Evolutionary conservation across 257 asterid species (phyloP).

Genomic region (Handroanthus guayacan): DNA sequence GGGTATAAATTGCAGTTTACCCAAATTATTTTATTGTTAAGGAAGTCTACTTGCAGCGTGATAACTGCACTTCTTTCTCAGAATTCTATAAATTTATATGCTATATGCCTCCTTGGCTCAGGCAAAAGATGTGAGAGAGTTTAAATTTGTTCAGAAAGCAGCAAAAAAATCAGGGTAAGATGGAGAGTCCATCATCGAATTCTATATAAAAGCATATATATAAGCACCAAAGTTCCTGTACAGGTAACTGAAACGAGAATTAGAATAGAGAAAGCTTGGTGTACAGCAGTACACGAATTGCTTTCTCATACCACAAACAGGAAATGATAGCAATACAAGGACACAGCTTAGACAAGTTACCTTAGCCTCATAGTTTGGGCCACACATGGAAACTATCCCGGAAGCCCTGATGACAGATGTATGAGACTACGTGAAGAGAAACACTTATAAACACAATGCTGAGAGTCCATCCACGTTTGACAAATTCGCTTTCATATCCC

Average conservation of each 20-base stretch:
- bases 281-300: not conserved
- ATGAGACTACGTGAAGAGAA: not conserved
- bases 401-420: not conserved
- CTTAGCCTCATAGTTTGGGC: slow-evolving; percentile 9
- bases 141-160: not conserved
- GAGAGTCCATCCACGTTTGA: slow-evolving; percentile 22
- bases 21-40: too few species aligned
- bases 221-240: slow-evolving; percentile 1
- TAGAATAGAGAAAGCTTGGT: not conserved
- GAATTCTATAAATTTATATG: not conserved
- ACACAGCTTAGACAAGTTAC: slow-evolving; percentile 29
- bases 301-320: slow-evolving; percentile 7
- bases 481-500: not conserved
- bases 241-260: slow-evolving; percentile 14
- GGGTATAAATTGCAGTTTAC: too few species aligned
- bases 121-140: not conserved
- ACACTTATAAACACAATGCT: not conserved
- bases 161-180: not conserved
- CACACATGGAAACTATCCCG: not conserved
- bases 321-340: slow-evolving; percentile 22
- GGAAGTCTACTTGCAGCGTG: not conserved
- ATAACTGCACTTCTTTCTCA: not conserved
- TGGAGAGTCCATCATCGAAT: not conserved
- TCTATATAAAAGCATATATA: not conserved
- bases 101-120: not conserved